Conservation (phyloP, 2,329 filamentous ascomycete species). For the Cryphonectria naterciae region DNA sequence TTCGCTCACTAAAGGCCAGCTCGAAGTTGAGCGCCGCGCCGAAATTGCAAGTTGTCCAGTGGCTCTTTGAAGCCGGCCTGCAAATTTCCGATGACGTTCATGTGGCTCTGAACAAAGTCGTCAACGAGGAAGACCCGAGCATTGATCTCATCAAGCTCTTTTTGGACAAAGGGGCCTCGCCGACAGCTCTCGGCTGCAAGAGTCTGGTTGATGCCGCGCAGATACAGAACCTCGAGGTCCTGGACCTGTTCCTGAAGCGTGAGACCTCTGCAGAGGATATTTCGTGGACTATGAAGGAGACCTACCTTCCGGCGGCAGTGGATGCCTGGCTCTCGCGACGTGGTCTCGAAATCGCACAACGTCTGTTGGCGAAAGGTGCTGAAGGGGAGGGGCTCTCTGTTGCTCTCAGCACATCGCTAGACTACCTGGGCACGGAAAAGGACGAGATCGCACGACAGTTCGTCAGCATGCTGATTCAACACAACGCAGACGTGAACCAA, state of each 20-base stretch:
- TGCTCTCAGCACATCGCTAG: conserved; percentile 52
- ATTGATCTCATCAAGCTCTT: conserved; percentile 52
- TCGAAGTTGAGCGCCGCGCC: conserved; percentile 55
- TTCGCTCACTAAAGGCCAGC: conserved; percentile 56
- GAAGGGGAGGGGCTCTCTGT: conserved; percentile 49
- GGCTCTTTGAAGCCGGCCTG: conserved; percentile 57
- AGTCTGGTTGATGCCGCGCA: conserved; percentile 54
- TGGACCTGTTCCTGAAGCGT: conserved; percentile 48
- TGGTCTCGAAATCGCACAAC: conserved; percentile 51
- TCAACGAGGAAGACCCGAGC: conserved; percentile 58
- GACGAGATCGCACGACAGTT: conserved; percentile 50
- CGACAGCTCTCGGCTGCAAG: conserved; percentile 55
- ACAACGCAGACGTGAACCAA: conserved; percentile 53
- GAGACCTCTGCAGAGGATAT: conserved; percentile 49
- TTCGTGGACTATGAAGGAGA: conserved; percentile 48
- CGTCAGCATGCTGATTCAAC: conserved; percentile 46
- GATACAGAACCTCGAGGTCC: conserved; percentile 42
- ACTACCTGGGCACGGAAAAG: conserved; percentile 45
- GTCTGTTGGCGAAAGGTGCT: conserved; percentile 55
- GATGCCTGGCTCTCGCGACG: conserved; percentile 51
- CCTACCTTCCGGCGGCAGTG: conserved; percentile 48
- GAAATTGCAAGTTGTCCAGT: conserved; percentile 51
- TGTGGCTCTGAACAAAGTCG: conserved; percentile 52
- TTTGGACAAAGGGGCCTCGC: conserved; percentile 56
- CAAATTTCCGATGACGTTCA: conserved; percentile 54